A percentile compares a stretch with the other conserved stretches of the same genome.
Conservation (phyloP, 352 stramenopile species). For the Phytophthora chlamydospora region DNA sequence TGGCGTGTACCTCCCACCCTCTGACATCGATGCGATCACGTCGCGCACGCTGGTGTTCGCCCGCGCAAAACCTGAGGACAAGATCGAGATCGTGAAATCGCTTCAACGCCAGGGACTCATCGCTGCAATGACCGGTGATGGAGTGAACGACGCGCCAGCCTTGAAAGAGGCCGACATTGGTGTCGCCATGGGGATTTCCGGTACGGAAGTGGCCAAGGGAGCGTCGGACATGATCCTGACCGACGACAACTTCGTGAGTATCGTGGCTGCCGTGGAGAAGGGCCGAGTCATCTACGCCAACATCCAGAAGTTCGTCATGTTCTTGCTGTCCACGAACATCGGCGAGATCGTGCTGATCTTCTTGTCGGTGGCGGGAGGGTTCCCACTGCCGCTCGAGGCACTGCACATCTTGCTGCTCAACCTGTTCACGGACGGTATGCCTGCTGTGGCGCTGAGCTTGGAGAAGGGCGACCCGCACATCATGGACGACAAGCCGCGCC, state of each 20-base stretch:
- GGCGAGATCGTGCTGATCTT: constrained; percentile 93
- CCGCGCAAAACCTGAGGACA: constrained; percentile 94
- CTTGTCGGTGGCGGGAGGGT: constrained; percentile 56
- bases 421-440: constrained; percentile 97
- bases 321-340: constrained; percentile 98
- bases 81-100: constrained; percentile 96
- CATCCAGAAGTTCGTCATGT: constrained; percentile 99
- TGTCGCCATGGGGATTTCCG: constrained; percentile 97
- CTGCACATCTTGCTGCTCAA: constrained; percentile 99
- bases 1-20: constrained; percentile 62
- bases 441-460: constrained; percentile 72
- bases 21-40: constrained; percentile 91
- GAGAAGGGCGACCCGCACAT: constrained; percentile 72
- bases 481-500: constrained; percentile 66
- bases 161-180: constrained; percentile 97
- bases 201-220: constrained; percentile 98
- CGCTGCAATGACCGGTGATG: constrained; percentile 98
- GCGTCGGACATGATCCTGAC: constrained; percentile 98
- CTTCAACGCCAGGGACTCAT: constrained; percentile 90
- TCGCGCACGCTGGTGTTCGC: constrained; percentile 92
- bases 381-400: constrained; percentile 91
- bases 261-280: constrained; percentile 96
- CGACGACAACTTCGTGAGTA: constrained; percentile 98
- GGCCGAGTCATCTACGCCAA: constrained; percentile 98
- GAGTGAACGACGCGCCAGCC: constrained; percentile 97